Base-by-base conservation (phyloP, 2,329 filamentous ascomycete genomes). In the Davidsoniella australis region DNA sequence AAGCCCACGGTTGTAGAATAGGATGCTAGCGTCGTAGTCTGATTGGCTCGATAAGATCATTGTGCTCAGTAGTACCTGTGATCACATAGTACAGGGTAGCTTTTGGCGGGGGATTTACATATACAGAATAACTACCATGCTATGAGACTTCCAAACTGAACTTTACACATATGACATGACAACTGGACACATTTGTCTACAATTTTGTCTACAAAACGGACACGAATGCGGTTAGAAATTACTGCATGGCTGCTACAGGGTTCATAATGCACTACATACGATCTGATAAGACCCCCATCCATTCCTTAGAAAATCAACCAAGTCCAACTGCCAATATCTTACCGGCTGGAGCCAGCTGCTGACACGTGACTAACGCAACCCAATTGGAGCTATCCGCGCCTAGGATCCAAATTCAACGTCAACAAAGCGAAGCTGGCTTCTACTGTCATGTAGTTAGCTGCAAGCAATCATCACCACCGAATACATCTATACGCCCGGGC, bases 1-100 rank as follows among this genome's bases (percentile, higher is more conserved):
- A 49, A 49, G 29, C 47, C n/a, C 26, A 39, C 9, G 16, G 8
- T n/a, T 23, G 20, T 23, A 23, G 20, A 45, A 51, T 51, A 48
- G 48, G 41, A 16, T 3, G 18, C 9, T 10, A 29, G 24, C 6
- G 14, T 20, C 8, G 18, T 5, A 5, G 4, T 39, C 1, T 49
- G 17, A 52, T 52, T 52, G 50, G 50, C 20, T 18, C 16, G 50
- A 52, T 52, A 52, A 52, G 23, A 14, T 5, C 8, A 23, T 8
- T 24, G 9, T 17, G 3, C 10, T 20, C 14, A 20, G 41, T 20
- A 17, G 17, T 8, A 41, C 10, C 14, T 41, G n/a, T 16, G 9
- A n/a, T 29, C 36, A 29, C 5, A 20, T 29, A 24, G 37, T 37
- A 20, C 38, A 20, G 23, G 33, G 23, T 18, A 14, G 18, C 26